Evolutionary conservation across 768 basidiomycete genomes (phyloP).

Genomic region (Lactarius deliciosus): DNA sequence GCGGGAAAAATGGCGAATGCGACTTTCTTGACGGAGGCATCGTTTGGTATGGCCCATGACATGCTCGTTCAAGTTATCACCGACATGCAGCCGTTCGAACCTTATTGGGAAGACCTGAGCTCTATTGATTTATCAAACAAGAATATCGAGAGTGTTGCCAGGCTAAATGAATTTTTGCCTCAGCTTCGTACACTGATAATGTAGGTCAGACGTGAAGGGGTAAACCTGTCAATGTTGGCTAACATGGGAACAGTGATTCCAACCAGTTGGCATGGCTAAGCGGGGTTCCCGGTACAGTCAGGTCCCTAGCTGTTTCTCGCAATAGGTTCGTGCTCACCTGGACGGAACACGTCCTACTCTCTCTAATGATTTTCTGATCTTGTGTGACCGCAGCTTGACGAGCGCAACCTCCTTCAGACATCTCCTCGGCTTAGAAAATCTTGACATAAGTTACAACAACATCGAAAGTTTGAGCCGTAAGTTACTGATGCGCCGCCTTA

Average conservation of each 20-base stretch:
- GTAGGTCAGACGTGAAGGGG: constrained; percentile 47
- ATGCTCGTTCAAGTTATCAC: constrained; percentile 89
- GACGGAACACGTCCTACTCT: constrained; percentile 6
- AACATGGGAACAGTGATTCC: constrained; percentile 49
- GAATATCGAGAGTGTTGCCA: constrained; percentile 75
- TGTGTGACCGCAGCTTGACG: constrained; percentile 56
- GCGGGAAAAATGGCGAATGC: constrained; percentile 39
- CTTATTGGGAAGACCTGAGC: constrained; percentile 84
- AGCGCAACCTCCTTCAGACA: constrained; percentile 87
- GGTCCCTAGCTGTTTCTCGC: constrained; percentile 74
- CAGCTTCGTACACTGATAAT: constrained; percentile 69
- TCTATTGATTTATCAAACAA: constrained; percentile 73
- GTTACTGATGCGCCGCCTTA: constrained; percentile 27
- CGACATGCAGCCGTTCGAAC: constrained; percentile 91
- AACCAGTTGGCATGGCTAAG: constrained; percentile 81
- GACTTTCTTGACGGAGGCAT: constrained; percentile 93
- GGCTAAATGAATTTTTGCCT: constrained; percentile 89
- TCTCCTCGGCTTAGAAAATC: constrained; percentile 77
- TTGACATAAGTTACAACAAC: constrained; percentile 90
- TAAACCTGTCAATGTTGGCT: background rate
- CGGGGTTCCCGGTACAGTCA: constrained; percentile 67
- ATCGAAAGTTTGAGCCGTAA: constrained; percentile 83
- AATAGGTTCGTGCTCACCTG: constrained; percentile 55
- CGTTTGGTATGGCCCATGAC: constrained; percentile 93
- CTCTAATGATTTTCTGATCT: constrained; percentile 22